Conservation (phyloP, 2,329 filamentous ascomycete species). For the Diplocarpon mali region DNA sequence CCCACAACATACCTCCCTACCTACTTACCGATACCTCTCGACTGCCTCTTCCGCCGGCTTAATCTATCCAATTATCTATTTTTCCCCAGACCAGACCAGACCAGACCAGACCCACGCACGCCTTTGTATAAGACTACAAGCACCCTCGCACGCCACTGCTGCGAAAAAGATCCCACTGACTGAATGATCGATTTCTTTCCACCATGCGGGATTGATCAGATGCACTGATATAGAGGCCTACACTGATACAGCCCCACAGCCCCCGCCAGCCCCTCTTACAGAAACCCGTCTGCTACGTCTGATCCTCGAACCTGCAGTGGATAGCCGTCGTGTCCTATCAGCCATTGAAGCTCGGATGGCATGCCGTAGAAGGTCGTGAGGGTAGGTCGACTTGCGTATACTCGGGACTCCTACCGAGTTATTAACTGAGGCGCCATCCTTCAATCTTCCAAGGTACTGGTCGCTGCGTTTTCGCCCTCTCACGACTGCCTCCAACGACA, state of each 20-base stretch:
- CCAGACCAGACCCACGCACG: too few relatives aligned
- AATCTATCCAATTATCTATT: too few relatives aligned
- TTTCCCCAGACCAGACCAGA: too few relatives aligned
- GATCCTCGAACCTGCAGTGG: slow-evolving; percentile 28
- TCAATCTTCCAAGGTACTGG: slow-evolving; percentile 22
- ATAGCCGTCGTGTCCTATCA: slow-evolving; percentile 2
- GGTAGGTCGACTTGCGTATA: slow-evolving; percentile 10
- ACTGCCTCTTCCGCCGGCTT: too few relatives aligned
- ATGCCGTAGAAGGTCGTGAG: slow-evolving; percentile 23
- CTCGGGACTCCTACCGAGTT: slow-evolving; percentile 20
- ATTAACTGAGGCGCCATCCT: slow-evolving; percentile 13
- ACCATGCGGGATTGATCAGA: slow-evolving; percentile 18
- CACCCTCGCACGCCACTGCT: too few relatives aligned
- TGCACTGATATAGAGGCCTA: slow-evolving; percentile 11
- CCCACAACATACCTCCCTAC: too few relatives aligned
- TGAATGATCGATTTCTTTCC: background rate
- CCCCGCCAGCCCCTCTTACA: slow-evolving; percentile 19
- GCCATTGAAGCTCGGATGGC: slow-evolving; percentile 21
- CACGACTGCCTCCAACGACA: slow-evolving; percentile 21
- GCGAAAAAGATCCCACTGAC: too few relatives aligned
- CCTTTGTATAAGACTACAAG: too few relatives aligned
- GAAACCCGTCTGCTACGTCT: slow-evolving; percentile 37
- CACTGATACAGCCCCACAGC: background rate
- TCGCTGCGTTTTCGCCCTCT: slow-evolving; percentile 20
- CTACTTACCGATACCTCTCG: too few relatives aligned